Conservation (phyloP, 768 basidiomycete genomes). For the Amanita molliuscula region DNA sequence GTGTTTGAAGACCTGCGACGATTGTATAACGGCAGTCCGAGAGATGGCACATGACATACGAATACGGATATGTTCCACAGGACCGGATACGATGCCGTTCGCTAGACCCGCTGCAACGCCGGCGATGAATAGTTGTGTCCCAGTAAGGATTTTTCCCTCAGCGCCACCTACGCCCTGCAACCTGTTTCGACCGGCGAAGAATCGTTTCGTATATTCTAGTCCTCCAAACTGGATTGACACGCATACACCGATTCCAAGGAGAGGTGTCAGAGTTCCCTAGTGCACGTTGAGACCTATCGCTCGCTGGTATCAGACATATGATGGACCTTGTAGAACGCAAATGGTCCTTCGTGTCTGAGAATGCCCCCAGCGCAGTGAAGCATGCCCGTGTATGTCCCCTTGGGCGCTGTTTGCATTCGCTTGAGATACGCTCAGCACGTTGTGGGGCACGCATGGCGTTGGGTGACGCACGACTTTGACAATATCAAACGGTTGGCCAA, state of each 20-base stretch:
- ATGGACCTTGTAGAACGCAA: slow-evolving; percentile 89
- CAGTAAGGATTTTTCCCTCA: slow-evolving; percentile 49
- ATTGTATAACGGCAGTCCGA: slow-evolving; percentile 2
- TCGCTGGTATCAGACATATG: neutral
- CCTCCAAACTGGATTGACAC: slow-evolving; percentile 96
- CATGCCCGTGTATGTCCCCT: slow-evolving; percentile 85
- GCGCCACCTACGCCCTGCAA: slow-evolving; percentile 49
- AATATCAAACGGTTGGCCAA: slow-evolving; percentile 94
- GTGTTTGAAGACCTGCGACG: slow-evolving; percentile 75
- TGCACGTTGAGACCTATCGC: slow-evolving; percentile 1
- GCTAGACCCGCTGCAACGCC: slow-evolving; percentile 84
- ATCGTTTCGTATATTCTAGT: slow-evolving; percentile 77
- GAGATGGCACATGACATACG: slow-evolving; percentile 35
- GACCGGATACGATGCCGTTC: slow-evolving; percentile 89
- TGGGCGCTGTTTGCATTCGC: slow-evolving; percentile 92
- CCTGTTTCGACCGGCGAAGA: slow-evolving; percentile 57
- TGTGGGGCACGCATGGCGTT: neutral
- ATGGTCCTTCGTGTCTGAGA: slow-evolving; percentile 81
- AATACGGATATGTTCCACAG: slow-evolving; percentile 96
- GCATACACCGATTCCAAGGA: slow-evolving; percentile 88
- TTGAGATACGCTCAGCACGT: slow-evolving; percentile 17
- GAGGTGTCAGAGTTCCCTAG: slow-evolving; percentile 83
- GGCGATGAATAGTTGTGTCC: slow-evolving; percentile 58
- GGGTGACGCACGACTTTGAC: slow-evolving; percentile 78
- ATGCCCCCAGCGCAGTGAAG: slow-evolving; percentile 85